These are phyloP conservation scores for Anthracocystis walkeri DNA, from an alignment of 1,284 basidiomycete species.

Conservation along the genomic window DNA sequence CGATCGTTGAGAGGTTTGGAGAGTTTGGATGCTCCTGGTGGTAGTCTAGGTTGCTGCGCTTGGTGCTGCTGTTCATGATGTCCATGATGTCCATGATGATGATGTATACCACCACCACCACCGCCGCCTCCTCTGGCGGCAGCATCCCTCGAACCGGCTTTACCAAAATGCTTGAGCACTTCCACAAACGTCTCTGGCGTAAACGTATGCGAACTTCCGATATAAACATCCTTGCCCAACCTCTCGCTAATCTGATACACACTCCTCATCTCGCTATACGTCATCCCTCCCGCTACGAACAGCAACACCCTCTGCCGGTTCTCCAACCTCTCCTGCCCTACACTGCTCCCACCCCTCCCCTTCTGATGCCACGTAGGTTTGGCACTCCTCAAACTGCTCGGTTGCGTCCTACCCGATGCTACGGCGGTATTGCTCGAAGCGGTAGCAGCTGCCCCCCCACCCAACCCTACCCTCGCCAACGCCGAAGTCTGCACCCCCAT, in stretches of 20 bases:
- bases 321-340: slow-evolving; percentile 69
- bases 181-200: slow-evolving; percentile 88
- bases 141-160: slow-evolving; percentile 43
- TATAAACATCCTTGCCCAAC: slow-evolving; percentile 87
- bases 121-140: not conserved
- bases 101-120: not conserved
- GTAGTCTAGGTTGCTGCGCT: slow-evolving; percentile 14
- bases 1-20: slow-evolving; percentile 51
- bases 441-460: slow-evolving; percentile 3
- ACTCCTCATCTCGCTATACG: slow-evolving; percentile 92
- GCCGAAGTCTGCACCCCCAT: slow-evolving; percentile 39
- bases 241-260: slow-evolving; percentile 82
- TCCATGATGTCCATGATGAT: slow-evolving; percentile 12
- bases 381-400: slow-evolving; percentile 55
- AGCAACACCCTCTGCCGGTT: slow-evolving; percentile 85
- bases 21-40: slow-evolving; percentile 35
- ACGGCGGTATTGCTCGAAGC: not conserved
- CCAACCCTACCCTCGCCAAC: slow-evolving; percentile 42
- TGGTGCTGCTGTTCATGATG: slow-evolving; percentile 8
- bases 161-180: slow-evolving; percentile 77
- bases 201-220: slow-evolving; percentile 89
- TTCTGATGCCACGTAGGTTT: slow-evolving; percentile 64
- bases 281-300: slow-evolving; percentile 95
- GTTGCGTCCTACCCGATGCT: slow-evolving; percentile 20
- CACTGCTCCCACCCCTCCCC: slow-evolving; percentile 36